phyloP scores from a whole-genome alignment of 2,329 filamentous ascomycete genomes.

The Botryotinia convoluta region DNA sequence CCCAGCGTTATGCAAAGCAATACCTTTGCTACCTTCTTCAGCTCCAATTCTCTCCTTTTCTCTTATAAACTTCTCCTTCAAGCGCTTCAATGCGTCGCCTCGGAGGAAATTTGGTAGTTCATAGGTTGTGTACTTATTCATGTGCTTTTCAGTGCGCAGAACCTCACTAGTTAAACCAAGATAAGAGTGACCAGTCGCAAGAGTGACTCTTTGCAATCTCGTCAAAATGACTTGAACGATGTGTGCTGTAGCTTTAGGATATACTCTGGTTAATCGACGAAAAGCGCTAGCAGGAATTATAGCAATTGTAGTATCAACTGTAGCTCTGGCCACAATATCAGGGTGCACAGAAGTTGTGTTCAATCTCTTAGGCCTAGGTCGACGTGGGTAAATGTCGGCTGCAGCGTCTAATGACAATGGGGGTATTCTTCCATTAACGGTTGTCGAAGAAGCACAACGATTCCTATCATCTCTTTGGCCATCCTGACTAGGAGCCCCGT shows the following conservation, averaged over 20 bases:
- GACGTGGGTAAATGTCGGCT: slow-evolving; percentile 31
- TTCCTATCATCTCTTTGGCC: slow-evolving; percentile 56
- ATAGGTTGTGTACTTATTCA: slow-evolving; percentile 89
- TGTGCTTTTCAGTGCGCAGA: slow-evolving; percentile 84
- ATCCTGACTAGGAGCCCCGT: slow-evolving; percentile 32
- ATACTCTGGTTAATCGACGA: slow-evolving; percentile 84
- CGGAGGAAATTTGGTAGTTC: slow-evolving; percentile 89
- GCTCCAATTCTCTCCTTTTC: slow-evolving; percentile 79
- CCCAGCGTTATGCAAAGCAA: slow-evolving; percentile 83
- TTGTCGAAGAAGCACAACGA: slow-evolving; percentile 34
- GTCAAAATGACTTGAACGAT: slow-evolving; percentile 98
- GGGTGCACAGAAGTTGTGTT: slow-evolving; percentile 80
- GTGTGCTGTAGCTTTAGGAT: slow-evolving; percentile 93
- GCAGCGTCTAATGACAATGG: slow-evolving; percentile 66
- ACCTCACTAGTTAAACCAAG: slow-evolving; percentile 90
- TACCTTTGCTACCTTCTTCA: slow-evolving; percentile 85
- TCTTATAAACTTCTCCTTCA: slow-evolving; percentile 89
- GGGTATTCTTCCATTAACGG: slow-evolving; percentile 55
- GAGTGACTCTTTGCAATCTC: slow-evolving; percentile 87
- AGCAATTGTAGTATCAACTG: slow-evolving; percentile 94
- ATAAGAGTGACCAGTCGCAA: slow-evolving; percentile 92
- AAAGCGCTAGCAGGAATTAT: slow-evolving; percentile 98
- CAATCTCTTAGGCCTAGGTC: slow-evolving; percentile 43
- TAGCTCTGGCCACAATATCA: slow-evolving; percentile 94
- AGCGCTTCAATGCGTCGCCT: slow-evolving; percentile 73